phyloP scores from a whole-genome alignment of 2,329 filamentous ascomycete genomes.

The Claviceps monticola region DNA sequence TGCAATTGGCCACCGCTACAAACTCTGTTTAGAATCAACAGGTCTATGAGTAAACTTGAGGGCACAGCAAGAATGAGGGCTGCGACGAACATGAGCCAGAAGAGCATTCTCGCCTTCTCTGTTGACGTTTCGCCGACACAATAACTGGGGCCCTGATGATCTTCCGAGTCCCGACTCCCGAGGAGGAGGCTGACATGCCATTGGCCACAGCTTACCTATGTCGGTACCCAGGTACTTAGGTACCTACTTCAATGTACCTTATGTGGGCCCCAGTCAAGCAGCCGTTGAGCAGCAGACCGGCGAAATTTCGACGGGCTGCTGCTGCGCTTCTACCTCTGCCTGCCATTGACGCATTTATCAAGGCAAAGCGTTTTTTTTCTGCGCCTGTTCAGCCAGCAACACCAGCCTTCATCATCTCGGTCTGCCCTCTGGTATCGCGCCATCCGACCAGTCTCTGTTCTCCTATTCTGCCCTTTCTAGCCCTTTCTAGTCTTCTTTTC shows the following conservation, averaged over 20 bases:
- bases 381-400: constrained; percentile 12
- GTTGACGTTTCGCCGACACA: not conserved
- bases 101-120: too few species aligned
- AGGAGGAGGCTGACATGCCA: too few species aligned
- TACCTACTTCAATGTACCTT: too few species aligned
- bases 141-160: not conserved
- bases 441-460: constrained; percentile 12
- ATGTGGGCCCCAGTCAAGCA: too few species aligned
- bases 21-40: too few species aligned
- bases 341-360: not conserved
- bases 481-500: constrained; percentile 11
- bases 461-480: constrained; percentile 13
- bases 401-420: constrained; percentile 8
- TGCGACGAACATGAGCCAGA: too few species aligned
- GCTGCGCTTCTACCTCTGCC: not conserved
- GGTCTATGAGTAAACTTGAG: too few species aligned
- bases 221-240: too few species aligned
- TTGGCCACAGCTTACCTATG: too few species aligned
- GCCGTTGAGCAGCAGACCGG: not conserved
- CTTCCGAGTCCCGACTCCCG: too few species aligned
- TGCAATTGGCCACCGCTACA: constrained; percentile 3
- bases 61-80: too few species aligned
- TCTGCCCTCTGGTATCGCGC: constrained; percentile 7
- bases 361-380: constrained; percentile 12
- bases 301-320: constrained; percentile 3